Evolutionary conservation across 345 rosid species (phyloP).

Genomic region (Rhodamnia argentea): DNA sequence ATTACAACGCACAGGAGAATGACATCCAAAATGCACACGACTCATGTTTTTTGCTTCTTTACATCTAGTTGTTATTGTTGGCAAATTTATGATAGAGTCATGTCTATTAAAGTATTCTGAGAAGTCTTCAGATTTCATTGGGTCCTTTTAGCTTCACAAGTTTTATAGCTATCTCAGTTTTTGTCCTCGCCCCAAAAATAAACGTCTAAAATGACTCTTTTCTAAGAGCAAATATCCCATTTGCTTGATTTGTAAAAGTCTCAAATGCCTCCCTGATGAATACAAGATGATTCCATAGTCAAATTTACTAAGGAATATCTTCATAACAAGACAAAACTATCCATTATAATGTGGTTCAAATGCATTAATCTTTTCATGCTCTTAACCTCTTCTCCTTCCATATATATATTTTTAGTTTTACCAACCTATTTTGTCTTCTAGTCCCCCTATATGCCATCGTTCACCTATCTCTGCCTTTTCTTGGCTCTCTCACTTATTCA

Average conservation of each 20-base stretch:
- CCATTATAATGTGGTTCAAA: not conserved
- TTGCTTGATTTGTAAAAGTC: not conserved
- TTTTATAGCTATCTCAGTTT: not conserved
- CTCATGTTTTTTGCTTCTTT: not conserved
- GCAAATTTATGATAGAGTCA: not conserved
- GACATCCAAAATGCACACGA: not conserved
- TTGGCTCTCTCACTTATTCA: not conserved
- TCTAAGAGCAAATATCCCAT: not conserved
- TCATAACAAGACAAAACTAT: not conserved
- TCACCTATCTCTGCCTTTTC: not conserved
- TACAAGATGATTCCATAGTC: not conserved
- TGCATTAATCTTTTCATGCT: not conserved
- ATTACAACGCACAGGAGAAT: not conserved
- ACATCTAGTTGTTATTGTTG: not conserved
- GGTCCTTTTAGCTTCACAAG: not conserved
- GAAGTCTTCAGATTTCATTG: not conserved
- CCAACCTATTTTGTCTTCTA: not conserved
- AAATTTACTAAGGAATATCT: not conserved
- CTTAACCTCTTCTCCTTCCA: not conserved
- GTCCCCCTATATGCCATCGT: not conserved
- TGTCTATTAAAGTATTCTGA: not conserved
- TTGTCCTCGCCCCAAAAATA: not conserved
- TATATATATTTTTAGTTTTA: not conserved
- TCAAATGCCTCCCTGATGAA: not conserved
- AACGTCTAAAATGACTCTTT: not conserved